Conservation (phyloP, 176 grass and related monocot genomes). For the Echinochloa phyllopogon region DNA sequence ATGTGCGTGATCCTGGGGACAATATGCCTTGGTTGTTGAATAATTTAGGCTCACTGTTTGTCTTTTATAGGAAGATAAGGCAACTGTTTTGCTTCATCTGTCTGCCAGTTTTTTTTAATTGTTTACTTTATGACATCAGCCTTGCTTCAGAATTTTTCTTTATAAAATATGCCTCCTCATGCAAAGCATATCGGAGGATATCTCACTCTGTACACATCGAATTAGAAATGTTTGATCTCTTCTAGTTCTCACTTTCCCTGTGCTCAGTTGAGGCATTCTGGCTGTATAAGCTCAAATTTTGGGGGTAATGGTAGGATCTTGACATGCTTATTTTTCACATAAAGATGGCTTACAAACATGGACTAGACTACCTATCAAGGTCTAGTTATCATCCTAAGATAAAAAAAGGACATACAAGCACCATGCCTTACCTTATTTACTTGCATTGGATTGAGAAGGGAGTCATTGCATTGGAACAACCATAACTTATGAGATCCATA, state of each 20-base stretch:
- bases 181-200: background rate
- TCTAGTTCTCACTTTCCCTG: background rate
- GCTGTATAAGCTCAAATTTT: background rate
- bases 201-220: background rate
- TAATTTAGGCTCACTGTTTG: conserved; percentile 25
- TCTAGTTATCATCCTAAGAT: conserved; percentile 3
- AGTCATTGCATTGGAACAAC: background rate
- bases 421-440: background rate
- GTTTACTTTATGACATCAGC: background rate
- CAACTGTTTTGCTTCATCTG: background rate
- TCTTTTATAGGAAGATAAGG: background rate
- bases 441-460: background rate
- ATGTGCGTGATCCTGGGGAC: background rate
- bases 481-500: conserved; percentile 6
- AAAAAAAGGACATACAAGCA: background rate
- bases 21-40: background rate
- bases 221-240: background rate
- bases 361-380: background rate
- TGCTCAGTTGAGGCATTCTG: background rate
- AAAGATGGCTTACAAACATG: background rate
- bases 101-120: background rate
- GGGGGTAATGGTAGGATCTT: background rate
- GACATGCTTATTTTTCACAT: background rate
- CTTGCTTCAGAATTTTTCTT: background rate
- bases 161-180: background rate